phyloP scores from a whole-genome alignment of 257 asterid species.

The Cordia subcordata region DNA sequence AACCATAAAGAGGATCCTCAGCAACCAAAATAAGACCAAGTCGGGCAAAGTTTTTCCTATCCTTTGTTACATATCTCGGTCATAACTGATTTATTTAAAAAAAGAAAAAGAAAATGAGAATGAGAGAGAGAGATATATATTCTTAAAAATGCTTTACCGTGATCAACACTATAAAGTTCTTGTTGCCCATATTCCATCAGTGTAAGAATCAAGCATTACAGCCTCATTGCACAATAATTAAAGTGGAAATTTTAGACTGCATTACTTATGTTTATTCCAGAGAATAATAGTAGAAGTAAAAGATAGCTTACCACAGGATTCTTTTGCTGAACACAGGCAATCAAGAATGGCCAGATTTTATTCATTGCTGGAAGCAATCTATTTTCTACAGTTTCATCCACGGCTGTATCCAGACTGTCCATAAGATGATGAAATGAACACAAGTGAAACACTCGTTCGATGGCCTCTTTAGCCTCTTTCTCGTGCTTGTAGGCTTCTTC shows the following conservation, averaged over 20 bases:
- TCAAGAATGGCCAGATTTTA: conserved; percentile 92
- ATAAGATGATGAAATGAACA: conserved; percentile 50
- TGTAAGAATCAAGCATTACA: too few species aligned
- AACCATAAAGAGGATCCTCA: too few species aligned
- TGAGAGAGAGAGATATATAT: too few species aligned
- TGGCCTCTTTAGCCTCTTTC: conserved; percentile 58
- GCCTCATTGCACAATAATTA: not conserved
- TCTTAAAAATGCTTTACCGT: too few species aligned
- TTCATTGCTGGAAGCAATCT: conserved; percentile 93
- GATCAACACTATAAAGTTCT: too few species aligned
- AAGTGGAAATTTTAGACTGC: not conserved
- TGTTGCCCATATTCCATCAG: too few species aligned
- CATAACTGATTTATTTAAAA: too few species aligned
- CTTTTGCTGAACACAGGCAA: conserved; percentile 69
- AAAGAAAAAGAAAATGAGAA: too few species aligned
- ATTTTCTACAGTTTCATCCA: conserved; percentile 74
- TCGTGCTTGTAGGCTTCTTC: conserved; percentile 86
- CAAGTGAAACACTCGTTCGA: conserved; percentile 41
- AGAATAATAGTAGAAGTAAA: conserved; percentile 3
- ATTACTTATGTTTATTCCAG: not conserved
- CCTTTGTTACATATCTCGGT: too few species aligned
- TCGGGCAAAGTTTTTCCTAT: too few species aligned
- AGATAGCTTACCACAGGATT: conserved; percentile 61
- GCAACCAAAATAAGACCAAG: too few species aligned
- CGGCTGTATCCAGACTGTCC: conserved; percentile 61